Base-by-base conservation (phyloP, 306 rosid species). In the Vicia villosa region DNA sequence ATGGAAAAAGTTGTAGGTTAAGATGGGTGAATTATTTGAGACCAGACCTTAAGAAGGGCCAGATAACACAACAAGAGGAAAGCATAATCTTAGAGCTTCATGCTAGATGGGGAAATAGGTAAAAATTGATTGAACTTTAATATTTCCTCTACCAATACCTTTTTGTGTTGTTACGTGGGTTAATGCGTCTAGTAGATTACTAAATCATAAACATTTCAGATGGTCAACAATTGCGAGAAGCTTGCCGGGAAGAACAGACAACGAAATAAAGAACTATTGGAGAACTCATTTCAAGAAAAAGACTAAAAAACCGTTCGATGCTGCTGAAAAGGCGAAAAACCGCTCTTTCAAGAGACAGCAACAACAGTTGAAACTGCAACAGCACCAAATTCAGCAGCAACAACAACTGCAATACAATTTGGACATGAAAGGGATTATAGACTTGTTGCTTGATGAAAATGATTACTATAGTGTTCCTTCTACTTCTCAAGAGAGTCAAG, bases 51-150 rank as follows among this genome's bases (percentile, higher is more conserved):
- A 79, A 79, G 59, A 74, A 72, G 64, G 77, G 83, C 52, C 83
- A 73, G 16, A 90, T 94, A 79, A 90, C 99, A 57, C 96, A 96
- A 55, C 95, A 91, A 74, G 99, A 94, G 82, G 99, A 94, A 70
- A 87, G 81, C 81, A 83, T 87, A 60, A 94, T 94, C 80, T 81
- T 83, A 14, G 97, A 91, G 82, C 95, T 94, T 12, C 98, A 94
- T 89, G 94, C 96, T 76, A 90, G 85, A 46, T 94, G 99, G 99
- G 99, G 97, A 36, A 94, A 94, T 83, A 94, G 99, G 99, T 93
- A 87, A 34, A 26, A 40, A 16, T 62, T 56, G 22, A 42, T 67
- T 63, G n/a, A 47, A 28, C 66, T 63, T 73, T 1, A 2, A 28
- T 46, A 20, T 54, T 70, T 69, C 36, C 16, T 19, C 10, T 4